Evolutionary conservation across 1,139 yeast genomes (phyloP), one percentile per base, ranked within the genome.

Genomic region (Suhomyces chickasaworum): DNA sequence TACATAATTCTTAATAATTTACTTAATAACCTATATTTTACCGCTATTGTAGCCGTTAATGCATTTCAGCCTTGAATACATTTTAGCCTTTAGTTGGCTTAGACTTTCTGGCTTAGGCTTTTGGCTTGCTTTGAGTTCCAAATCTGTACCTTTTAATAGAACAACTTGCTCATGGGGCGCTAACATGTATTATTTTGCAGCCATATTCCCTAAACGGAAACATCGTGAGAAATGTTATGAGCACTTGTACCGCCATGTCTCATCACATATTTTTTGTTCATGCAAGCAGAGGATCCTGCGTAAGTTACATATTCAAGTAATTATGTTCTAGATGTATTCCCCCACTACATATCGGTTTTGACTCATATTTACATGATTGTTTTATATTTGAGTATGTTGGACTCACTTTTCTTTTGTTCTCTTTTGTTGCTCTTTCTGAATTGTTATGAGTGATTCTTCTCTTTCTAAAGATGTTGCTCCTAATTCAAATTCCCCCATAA

Each of bases 101-200:
- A n/a, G n/a, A n/a, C n/a, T n/a, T n/a, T n/a, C n/a, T n/a, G n/a
- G n/a, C n/a, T n/a, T n/a, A n/a, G n/a, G n/a, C n/a, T n/a, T n/a
- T n/a, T n/a, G n/a, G n/a, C n/a, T n/a, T n/a, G n/a, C n/a, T n/a
- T 10, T 35, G 36, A 33, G 36, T 23, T 23, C 13, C 4, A 20
- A 18, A 12, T 33, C 21, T n/a, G n/a, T 9, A 33, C 36, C 9
- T n/a, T 35, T 22, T 21, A 18, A 35, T 35, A 23, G 3, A 22
- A 13, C 3, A 21, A 35, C 13, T 35, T 35, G 37, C 37, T 35
- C 37, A 35, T 6, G 21, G 12, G 20, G 15, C 21, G n/a, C 3
- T 18, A n/a, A 31, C 10, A 31, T 20, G 12, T 20, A 20, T 6
- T 20, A 16, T 36, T 36, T 36, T 36, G 39, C 39, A 36, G 39